A percentile compares a stretch with the other conserved stretches of the same genome.
These are phyloP conservation scores for Scenedesmus sp. DNA, from an alignment of 163 green algal genomes.

Conservation along the genomic window DNA sequence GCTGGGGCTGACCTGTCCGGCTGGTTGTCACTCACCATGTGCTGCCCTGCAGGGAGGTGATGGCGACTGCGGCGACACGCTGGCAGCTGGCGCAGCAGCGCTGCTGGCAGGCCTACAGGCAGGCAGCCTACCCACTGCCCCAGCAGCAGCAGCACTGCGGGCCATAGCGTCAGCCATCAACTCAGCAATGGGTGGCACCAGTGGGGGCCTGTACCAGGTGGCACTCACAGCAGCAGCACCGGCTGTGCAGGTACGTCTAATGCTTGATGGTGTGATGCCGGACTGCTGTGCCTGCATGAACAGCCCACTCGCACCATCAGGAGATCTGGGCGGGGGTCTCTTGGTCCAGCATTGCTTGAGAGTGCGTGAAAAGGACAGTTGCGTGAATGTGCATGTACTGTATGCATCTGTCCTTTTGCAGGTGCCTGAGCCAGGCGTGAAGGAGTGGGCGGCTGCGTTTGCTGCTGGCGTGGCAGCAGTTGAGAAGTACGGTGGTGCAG, in stretches of 20 bases:
- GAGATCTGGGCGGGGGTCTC: too few relatives aligned
- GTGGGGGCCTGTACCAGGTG: constrained; percentile 88
- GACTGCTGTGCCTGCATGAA: too few relatives aligned
- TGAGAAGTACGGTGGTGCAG: constrained; percentile 84
- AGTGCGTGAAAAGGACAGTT: too few relatives aligned
- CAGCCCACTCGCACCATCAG: too few relatives aligned
- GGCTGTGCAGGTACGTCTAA: constrained; percentile 45
- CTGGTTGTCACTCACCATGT: neutral
- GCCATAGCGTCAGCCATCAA: constrained; percentile 61
- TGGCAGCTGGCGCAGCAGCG: constrained; percentile 70
- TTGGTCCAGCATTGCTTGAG: too few relatives aligned
- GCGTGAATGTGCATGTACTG: too few relatives aligned
- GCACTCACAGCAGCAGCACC: constrained; percentile 75
- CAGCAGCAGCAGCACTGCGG: constrained; percentile 59
- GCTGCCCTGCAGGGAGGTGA: constrained; percentile 77
- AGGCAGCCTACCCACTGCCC: constrained; percentile 46
- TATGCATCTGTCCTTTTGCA: constrained; percentile 23
- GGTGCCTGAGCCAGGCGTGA: neutral
- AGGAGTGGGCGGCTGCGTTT: constrained; percentile 64
- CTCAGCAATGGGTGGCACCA: constrained; percentile 78
- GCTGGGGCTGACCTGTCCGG: neutral
- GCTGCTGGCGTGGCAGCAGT: constrained; percentile 73
- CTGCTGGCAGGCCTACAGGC: constrained; percentile 60
- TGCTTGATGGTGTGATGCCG: too few relatives aligned
- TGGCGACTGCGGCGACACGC: constrained; percentile 91